Evolutionary conservation across 2,329 filamentous ascomycete species (phyloP), one percentile per base, ranked within the genome.

Genomic region (Didymella exigua): DNA sequence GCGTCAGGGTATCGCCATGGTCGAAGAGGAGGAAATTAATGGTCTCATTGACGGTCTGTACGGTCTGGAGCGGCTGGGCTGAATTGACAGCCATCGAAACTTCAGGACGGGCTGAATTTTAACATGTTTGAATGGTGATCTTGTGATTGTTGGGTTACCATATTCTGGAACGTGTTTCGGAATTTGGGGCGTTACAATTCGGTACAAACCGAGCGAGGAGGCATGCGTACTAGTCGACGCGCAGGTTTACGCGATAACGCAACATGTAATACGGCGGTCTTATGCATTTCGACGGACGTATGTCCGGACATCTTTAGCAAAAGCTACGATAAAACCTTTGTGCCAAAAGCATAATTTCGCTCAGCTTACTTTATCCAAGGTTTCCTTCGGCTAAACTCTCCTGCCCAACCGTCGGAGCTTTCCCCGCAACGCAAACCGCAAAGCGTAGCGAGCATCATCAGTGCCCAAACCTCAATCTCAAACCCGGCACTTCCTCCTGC

Each of bases 1-100:
- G 54, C 62, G 61, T 40, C 61, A 61, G 27, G 63, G 64, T 42
- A 54, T 63, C 30, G 59, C 58, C 33, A 41, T 57, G 29, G 56
- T 53, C 42, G 42, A 48, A 14, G 45, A 56, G 16, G 36, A 45
- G 23, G 36, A 46, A 3, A 18, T 54, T 8, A 38, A 19, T 26
- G 44, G 41, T 18, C 36, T 63, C 27, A 58, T 55, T 34, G 49
- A 57, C 21, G 46, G 50, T 2, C 41, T 59, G 31, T 37, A 58
- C 27, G 45, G 54, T 48, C 34, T 54, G 44, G 42, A 58, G 27
- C 43, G 43, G 31, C 42, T 58, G 40, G 34, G 41, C 46, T 56
- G 33, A 49, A 31, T 1, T 41, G 49, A 45, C 24, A 48, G 23
- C 33, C 43, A 40, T 41, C 38, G 40, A 49, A 43, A n/a, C 21